These are phyloP conservation scores for Cenchrus fungigraminus DNA, from an alignment of 176 grass and related monocot species.

Conservation along the genomic window DNA sequence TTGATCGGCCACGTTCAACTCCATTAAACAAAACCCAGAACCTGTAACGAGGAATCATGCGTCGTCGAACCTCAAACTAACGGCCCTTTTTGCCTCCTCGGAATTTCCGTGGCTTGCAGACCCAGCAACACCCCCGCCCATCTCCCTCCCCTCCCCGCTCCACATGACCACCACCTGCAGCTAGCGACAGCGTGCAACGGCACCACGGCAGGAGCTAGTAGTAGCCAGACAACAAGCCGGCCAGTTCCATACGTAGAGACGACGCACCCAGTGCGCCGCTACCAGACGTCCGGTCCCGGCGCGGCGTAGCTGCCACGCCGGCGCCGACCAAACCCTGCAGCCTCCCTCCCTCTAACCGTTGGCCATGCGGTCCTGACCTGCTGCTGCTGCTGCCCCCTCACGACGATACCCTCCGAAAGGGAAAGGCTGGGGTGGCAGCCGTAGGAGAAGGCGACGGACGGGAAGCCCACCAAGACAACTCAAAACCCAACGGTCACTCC, in stretches of 20 bases:
- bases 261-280: background rate
- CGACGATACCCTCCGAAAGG: background rate
- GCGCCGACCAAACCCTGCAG: slow-evolving; percentile 12
- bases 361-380: background rate
- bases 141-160: background rate
- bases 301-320: slow-evolving; percentile 34
- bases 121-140: slow-evolving; percentile 11
- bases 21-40: slow-evolving; percentile 2
- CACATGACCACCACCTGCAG: slow-evolving; percentile 40
- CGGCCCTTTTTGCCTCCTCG: background rate
- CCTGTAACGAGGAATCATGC: background rate
- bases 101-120: slow-evolving; percentile 24
- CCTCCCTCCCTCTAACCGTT: background rate
- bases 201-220: background rate
- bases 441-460: background rate
- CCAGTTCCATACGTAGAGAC: slow-evolving; percentile 8
- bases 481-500: slow-evolving; percentile 70
- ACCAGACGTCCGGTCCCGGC: background rate
- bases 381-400: background rate
- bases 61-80: background rate
- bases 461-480: slow-evolving; percentile 48
- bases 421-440: background rate
- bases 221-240: too few species aligned
- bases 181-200: slow-evolving; percentile 37
- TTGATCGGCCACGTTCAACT: slow-evolving; percentile 1